phyloP scores from a whole-genome alignment of 306 rosid species.

The Prunus mira region DNA sequence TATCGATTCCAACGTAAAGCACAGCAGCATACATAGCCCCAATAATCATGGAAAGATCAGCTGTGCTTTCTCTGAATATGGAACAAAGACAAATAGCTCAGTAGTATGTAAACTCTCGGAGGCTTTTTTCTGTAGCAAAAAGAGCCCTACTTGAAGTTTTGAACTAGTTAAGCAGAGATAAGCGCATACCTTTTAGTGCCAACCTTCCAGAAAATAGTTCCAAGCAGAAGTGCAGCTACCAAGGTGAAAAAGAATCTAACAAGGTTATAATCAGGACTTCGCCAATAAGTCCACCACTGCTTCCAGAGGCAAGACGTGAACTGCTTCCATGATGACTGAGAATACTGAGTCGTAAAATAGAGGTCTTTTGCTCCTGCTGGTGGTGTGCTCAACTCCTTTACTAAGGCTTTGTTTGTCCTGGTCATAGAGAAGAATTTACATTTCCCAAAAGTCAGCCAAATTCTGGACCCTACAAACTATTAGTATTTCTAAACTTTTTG shows the following conservation, averaged over 20 bases:
- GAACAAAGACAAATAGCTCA: not conserved
- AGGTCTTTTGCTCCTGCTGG: conserved; percentile 71
- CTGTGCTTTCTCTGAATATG: conserved; percentile 44
- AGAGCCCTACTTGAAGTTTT: not conserved
- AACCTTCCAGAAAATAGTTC: conserved; percentile 79
- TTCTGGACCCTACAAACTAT: not conserved
- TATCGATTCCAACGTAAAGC: conserved; percentile 78
- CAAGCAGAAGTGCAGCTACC: conserved; percentile 71
- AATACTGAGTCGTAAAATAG: conserved; percentile 58
- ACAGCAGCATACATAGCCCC: conserved; percentile 95
- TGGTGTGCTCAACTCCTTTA: conserved; percentile 63
- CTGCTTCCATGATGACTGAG: conserved; percentile 70
- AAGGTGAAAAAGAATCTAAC: conserved; percentile 81
- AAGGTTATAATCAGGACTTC: conserved; percentile 95
- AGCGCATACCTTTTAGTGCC: conserved; percentile 58
- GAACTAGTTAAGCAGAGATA: conserved; percentile 18
- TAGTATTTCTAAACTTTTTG: conserved; percentile 4
- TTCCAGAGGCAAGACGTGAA: conserved; percentile 88
- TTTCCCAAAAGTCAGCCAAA: conserved; percentile 17
- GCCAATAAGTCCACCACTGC: conserved; percentile 93
- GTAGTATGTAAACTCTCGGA: not conserved
- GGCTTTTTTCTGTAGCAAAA: not conserved
- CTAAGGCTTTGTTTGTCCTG: conserved; percentile 81
- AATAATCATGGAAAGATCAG: conserved; percentile 57
- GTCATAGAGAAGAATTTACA: conserved; percentile 6